A percentile compares a stretch with the other conserved stretches of the same genome.
Conservation (phyloP, 83 land plant genomes). For the Diphasiastrum complanatum region DNA sequence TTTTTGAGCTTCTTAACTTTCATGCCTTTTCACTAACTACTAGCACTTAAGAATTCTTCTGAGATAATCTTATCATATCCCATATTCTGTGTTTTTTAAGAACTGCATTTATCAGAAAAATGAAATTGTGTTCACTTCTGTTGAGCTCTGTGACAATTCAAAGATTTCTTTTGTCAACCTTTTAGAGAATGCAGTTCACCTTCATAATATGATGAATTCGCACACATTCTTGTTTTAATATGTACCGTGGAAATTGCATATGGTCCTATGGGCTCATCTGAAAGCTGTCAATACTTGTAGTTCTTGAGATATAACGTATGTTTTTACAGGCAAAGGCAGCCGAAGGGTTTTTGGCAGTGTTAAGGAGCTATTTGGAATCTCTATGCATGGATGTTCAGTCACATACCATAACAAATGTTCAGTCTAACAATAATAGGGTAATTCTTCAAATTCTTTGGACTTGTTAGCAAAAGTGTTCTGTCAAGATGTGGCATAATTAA, state of each 20-base stretch:
- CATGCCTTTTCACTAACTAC: background rate
- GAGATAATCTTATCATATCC: too few relatives aligned
- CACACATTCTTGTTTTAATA: too few relatives aligned
- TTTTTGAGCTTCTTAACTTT: background rate
- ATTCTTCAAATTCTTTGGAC: slow-evolving; percentile 9
- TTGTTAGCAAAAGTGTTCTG: background rate
- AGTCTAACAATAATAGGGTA: slow-evolving; percentile 89
- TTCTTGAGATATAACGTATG: slow-evolving; percentile 7
- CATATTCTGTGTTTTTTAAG: too few relatives aligned
- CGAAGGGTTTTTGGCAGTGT: slow-evolving; percentile 54
- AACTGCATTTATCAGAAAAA: too few relatives aligned
- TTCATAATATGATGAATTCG: too few relatives aligned
- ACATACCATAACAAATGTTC: slow-evolving; percentile 96
- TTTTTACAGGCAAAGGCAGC: slow-evolving; percentile 75
- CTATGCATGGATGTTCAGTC: slow-evolving; percentile 71
- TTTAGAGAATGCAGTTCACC: too few relatives aligned
- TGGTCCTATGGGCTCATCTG: too few relatives aligned
- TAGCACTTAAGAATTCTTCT: background rate
- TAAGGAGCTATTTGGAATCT: slow-evolving; percentile 74
- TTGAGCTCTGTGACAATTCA: too few relatives aligned
- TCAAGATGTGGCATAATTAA: too few relatives aligned
- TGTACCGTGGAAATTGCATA: background rate
- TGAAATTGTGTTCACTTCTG: too few relatives aligned
- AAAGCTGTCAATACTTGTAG: slow-evolving; percentile 10
- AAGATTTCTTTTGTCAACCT: too few relatives aligned